These are phyloP conservation scores for Yarrowia porcina DNA, from an alignment of 805 yeast species.

Conservation along the genomic window DNA sequence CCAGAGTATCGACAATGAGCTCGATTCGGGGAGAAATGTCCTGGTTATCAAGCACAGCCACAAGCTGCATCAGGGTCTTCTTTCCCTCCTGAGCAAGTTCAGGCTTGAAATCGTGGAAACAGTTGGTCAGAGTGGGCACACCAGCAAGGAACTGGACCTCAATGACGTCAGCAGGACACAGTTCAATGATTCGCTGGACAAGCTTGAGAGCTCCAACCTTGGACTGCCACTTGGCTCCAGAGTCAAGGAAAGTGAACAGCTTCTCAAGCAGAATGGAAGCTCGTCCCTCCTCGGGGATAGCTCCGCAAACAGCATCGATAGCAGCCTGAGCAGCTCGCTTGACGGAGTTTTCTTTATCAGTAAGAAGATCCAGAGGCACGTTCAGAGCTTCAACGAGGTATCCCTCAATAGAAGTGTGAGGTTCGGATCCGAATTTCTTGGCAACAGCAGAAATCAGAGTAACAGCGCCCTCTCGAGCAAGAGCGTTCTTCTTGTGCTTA, in stretches of 20 bases:
- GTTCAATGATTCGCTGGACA: constrained; percentile 70
- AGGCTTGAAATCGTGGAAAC: constrained; percentile 94
- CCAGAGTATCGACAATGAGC: constrained; percentile 79
- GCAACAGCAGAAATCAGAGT: constrained; percentile 57
- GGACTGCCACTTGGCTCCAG: constrained; percentile 91
- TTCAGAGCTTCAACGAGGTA: constrained; percentile 62
- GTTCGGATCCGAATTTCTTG: constrained; percentile 57
- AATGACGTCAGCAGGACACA: constrained; percentile 78
- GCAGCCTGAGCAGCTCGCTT: constrained; percentile 83
- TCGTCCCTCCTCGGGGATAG: constrained; percentile 73
- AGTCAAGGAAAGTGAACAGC: constrained; percentile 59
- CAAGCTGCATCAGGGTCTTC: constrained; percentile 64
- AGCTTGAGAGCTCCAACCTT: constrained; percentile 75
- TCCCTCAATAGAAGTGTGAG: constrained; percentile 64
- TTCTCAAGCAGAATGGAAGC: constrained; percentile 65
- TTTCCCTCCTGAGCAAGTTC: constrained; percentile 86
- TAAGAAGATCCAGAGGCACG: constrained; percentile 63
- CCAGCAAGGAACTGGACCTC: constrained; percentile 75
- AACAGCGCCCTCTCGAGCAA: constrained; percentile 75
- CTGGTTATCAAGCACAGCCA: constrained; percentile 82
- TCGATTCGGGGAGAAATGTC: constrained; percentile 86
- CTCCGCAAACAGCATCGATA: constrained; percentile 62
- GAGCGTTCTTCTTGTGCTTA: constrained; percentile 69
- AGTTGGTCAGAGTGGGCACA: constrained; percentile 81
- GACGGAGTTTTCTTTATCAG: constrained; percentile 86